Conservation (phyloP, 106 monocot species). For the Acanthochlamys bracteata region DNA sequence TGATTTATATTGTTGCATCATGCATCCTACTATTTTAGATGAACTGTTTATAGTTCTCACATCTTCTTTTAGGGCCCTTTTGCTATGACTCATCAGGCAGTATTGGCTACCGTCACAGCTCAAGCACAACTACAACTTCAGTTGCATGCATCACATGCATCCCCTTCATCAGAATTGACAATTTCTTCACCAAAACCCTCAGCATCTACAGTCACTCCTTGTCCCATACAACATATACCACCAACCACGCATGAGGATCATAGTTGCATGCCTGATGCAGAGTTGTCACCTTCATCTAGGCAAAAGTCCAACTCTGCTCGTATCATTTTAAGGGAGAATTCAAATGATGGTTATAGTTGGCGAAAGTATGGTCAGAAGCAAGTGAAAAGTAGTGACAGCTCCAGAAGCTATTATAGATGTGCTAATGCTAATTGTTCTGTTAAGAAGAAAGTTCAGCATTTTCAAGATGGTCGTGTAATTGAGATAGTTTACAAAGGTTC, state of each 20-base stretch:
- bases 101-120: slow-evolving; percentile 61
- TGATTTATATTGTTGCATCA: no score
- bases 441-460: slow-evolving; percentile 73
- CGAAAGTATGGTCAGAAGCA: slow-evolving; percentile 83
- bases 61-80: slow-evolving; percentile 39
- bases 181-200: slow-evolving; percentile 19
- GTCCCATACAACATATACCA: slow-evolving; percentile 16
- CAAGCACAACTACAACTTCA: slow-evolving; percentile 56
- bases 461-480: slow-evolving; percentile 50
- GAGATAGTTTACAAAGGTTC: slow-evolving; percentile 42
- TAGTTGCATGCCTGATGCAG: background rate
- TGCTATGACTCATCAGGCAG: slow-evolving; percentile 73
- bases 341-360: slow-evolving; percentile 68
- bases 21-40: no score
- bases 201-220: slow-evolving; percentile 15
- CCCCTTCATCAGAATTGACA: slow-evolving; percentile 19
- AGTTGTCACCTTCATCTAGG: background rate
- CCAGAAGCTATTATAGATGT: slow-evolving; percentile 70
- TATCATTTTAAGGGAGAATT: slow-evolving; percentile 7
- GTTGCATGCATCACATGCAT: slow-evolving; percentile 21
- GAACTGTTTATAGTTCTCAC: background rate
- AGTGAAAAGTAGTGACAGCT: slow-evolving; percentile 65
- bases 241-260: background rate
- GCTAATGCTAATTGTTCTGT: slow-evolving; percentile 42
- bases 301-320: slow-evolving; percentile 19